Evolutionary conservation across 306 rosid genomes (phyloP), one percentile per base, ranked within the genome.

Genomic region (Trifolium dubium): DNA sequence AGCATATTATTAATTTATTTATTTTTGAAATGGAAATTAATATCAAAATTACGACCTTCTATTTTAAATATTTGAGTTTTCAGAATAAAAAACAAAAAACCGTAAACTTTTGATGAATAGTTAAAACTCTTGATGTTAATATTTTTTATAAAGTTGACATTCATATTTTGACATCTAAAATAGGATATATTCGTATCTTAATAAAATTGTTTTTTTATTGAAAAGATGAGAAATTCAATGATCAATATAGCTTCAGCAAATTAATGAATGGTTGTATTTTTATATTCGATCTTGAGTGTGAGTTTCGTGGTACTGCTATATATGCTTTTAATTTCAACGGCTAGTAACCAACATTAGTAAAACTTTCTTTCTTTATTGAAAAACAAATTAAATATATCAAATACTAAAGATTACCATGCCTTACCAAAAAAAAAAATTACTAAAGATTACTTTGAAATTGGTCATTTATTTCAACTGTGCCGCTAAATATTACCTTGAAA

Each of bases 281-380:
- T 10, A 80, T 69, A 58, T 74, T 69, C 72, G 76, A 29, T 73
- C 8, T 67, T 59, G 75, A 74, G 54, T 50, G 31, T 18, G 67
- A 60, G 67, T 12, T 51, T 61, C 44, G 35, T 34, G 59, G 79
- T 80, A 66, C 34, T 6, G 71, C 43, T 18, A 62, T 44, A 61
- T 67, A 59, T 74, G 47, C 69, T 71, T 64, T 63, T 72, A 80
- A 61, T 7, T 80, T 62, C 77, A 75, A 80, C 66, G 84, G 80
- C 35, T 75, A 67, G 59, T 50, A 44, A 23, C 23, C 23, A 23
- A 23, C 23, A 23, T 23, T 0, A 23, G 23, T 1, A 23, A 23
- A 23, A 23, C 23, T 23, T 23, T 23, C 23, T 23, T 23, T 23
- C 23, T 23, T 23, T 23, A 23, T 23, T 23, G 1, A 23, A 23